Evolutionary conservation across 768 basidiomycete genomes (phyloP).

Genomic region (Collybia mongolica): DNA sequence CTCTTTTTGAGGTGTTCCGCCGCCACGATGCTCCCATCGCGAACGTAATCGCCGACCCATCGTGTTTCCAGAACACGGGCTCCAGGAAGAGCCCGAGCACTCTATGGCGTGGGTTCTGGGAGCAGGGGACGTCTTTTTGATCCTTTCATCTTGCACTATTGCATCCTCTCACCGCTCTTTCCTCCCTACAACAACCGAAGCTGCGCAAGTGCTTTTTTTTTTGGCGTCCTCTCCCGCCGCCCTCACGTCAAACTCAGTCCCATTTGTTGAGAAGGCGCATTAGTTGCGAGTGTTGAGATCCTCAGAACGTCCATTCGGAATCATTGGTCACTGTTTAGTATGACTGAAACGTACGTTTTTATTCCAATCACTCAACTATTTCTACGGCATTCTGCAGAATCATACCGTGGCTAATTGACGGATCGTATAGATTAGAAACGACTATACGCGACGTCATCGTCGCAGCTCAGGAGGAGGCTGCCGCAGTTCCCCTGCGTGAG

Average conservation of each 20-base stretch:
- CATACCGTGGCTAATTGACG: background rate
- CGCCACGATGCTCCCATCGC: slow-evolving; percentile 4
- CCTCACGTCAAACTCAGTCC: slow-evolving; percentile 4
- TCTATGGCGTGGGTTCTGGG: slow-evolving; percentile 21
- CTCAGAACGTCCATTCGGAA: background rate
- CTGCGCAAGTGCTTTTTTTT: slow-evolving; percentile 10
- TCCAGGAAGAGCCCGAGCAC: slow-evolving; percentile 23
- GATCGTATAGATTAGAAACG: slow-evolving; percentile 1
- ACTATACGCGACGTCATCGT: slow-evolving; percentile 23
- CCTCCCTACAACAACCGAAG: slow-evolving; percentile 11
- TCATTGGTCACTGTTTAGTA: background rate
- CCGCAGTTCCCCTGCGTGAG: slow-evolving; percentile 10
- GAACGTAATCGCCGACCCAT: slow-evolving; percentile 14
- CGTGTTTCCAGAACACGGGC: slow-evolving; percentile 27
- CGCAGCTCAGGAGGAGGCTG: slow-evolving; percentile 19
- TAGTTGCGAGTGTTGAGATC: background rate
- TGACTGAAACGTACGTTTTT: slow-evolving; percentile 14
- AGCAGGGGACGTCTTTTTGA: slow-evolving; percentile 16
- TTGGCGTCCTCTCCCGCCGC: slow-evolving; percentile 11
- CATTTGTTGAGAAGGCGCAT: slow-evolving; percentile 5
- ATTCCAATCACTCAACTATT: slow-evolving; percentile 7
- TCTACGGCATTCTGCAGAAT: slow-evolving; percentile 1
- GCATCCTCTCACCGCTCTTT: slow-evolving; percentile 16
- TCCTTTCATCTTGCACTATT: slow-evolving; percentile 15
- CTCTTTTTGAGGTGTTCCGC: slow-evolving; percentile 6